Base-by-base conservation (phyloP, 2,329 filamentous ascomycete species). In the Phialocephala sp. region DNA sequence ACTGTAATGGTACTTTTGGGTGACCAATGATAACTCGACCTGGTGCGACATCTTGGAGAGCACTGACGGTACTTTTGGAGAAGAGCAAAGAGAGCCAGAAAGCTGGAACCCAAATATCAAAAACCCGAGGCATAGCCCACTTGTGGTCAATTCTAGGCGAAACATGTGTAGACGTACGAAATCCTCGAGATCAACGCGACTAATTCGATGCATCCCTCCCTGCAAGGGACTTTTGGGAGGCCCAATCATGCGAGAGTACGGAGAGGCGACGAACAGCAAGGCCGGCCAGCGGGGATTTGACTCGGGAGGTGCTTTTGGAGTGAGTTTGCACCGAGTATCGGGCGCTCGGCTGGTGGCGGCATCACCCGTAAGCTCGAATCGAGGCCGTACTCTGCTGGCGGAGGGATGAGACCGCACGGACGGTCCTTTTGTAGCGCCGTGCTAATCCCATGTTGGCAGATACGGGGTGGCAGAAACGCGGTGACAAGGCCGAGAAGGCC, bases 1-100 rank as follows among this genome's bases (percentile, higher is more conserved):
- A 41, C 11, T 41, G 3, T 12, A 18, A 43, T 22, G 59, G 59
- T 54, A 60, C 45, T 52, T 60, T 52, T 60, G 59, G 35, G n/a
- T 4, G 37, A 45, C 57, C 36, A 59, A 36, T 52, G 37, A 9
- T 18, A 60, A 36, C 9, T 18, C 37, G 37, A 11, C 11, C 3
- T 41, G n/a, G n/a, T n/a, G n/a, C n/a, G n/a, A n/a, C n/a, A n/a
- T n/a, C n/a, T 41, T 41, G 37, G 37, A 41, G 37, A 41, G 37
- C 37, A 41, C 37, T 41, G 37, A 41, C 3, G 9, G 37, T 41
- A 6, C 27, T 32, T 32, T 32, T 32, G 27, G 27, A 32, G 27
- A 32, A 32, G 27, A 32, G 27, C 27, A 32, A 32, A 32, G 6
- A 32, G 27, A 32, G 27, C 27, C 6, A 32, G 27, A 32, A 32